Evolutionary conservation across 257 asterid species (phyloP).

Genomic region (Perilla frutescens): DNA sequence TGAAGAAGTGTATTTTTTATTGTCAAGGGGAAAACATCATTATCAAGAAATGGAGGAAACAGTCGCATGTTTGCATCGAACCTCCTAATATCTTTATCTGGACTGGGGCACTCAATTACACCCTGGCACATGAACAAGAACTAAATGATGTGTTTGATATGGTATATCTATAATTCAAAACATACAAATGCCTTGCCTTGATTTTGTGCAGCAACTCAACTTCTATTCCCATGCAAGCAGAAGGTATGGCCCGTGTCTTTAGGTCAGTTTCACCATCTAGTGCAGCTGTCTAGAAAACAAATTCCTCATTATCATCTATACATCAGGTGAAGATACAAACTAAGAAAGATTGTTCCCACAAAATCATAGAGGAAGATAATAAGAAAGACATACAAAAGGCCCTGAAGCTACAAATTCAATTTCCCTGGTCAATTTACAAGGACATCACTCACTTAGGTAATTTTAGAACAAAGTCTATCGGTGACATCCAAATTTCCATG

Average conservation of each 20-base stretch:
- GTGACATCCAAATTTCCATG: no score
- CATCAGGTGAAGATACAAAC: constrained; percentile 17
- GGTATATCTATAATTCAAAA: constrained; percentile 21
- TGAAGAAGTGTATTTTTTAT: constrained; percentile 89
- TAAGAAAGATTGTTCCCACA: background rate
- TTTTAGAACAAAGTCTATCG: no score
- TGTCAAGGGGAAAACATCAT: constrained; percentile 92
- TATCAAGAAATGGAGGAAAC: constrained; percentile 97
- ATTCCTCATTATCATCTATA: constrained; percentile 25
- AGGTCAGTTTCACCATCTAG: constrained; percentile 99
- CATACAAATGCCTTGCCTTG: constrained; percentile 61
- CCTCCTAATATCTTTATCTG: constrained; percentile 94
- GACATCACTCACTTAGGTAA: constrained; percentile 21
- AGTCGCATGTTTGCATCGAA: constrained; percentile 94
- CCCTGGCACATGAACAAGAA: constrained; percentile 64
- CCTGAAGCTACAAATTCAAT: background rate
- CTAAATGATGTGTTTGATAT: constrained; percentile 24
- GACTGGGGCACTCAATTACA: constrained; percentile 92
- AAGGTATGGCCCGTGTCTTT: constrained; percentile 87
- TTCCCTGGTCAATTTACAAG: constrained; percentile 10
- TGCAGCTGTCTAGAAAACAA: constrained; percentile 79
- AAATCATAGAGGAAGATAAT: constrained; percentile 17
- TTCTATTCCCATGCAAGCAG: constrained; percentile 98
- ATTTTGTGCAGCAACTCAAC: constrained; percentile 85
- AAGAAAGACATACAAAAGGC: constrained; percentile 17